Conservation (phyloP, 2,329 filamentous ascomycete species). For the Epichloe baconii region DNA sequence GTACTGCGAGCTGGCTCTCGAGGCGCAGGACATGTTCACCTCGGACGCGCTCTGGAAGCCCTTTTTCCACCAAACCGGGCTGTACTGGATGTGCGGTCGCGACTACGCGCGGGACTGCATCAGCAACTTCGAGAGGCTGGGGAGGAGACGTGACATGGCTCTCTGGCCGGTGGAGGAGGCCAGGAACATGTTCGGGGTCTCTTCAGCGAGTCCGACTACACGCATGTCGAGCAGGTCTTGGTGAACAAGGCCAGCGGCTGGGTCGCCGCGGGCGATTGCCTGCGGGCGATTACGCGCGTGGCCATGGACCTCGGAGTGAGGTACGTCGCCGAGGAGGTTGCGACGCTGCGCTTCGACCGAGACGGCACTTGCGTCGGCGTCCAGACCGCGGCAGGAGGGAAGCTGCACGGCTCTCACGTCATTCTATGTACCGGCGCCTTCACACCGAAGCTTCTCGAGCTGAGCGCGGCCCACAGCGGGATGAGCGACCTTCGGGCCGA, state of each 20-base stretch:
- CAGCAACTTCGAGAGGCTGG: constrained; percentile 36
- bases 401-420: constrained; percentile 35
- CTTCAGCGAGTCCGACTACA: constrained; percentile 48
- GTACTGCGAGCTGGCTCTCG: constrained; percentile 51
- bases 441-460: constrained; percentile 41
- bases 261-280: constrained; percentile 46
- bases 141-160: constrained; percentile 25
- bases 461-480: constrained; percentile 35
- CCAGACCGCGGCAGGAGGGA: constrained; percentile 29
- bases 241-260: constrained; percentile 50
- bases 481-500: constrained; percentile 35
- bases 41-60: constrained; percentile 41
- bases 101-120: constrained; percentile 38
- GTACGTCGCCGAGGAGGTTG: constrained; percentile 41
- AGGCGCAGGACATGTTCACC: constrained; percentile 51
- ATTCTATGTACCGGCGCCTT: constrained; percentile 45
- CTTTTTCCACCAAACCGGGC: constrained; percentile 47
- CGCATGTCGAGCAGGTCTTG: constrained; percentile 43
- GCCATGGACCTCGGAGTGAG: constrained; percentile 42
- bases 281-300: constrained; percentile 39
- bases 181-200: constrained; percentile 42
- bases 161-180: constrained; percentile 32
- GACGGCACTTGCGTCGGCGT: constrained; percentile 35
- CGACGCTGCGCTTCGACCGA: constrained; percentile 32
- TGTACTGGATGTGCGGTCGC: constrained; percentile 41